Base-by-base conservation (phyloP, 176 grass and related monocot species). In the Avena sativa region DNA sequence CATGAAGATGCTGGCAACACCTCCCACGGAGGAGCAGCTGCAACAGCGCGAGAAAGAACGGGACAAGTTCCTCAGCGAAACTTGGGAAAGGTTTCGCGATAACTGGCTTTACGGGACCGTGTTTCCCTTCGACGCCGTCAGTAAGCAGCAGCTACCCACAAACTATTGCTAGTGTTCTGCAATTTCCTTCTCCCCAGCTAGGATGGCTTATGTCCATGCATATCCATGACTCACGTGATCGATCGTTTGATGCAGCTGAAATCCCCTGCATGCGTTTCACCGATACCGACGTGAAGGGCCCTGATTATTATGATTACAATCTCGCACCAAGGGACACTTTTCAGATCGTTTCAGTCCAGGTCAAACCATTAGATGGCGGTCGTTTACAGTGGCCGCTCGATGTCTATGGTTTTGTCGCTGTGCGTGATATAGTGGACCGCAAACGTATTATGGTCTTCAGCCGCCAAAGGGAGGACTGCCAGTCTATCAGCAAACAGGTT, bases 191-290 rank as follows among this genome's bases (percentile, higher is more conserved):
- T 58, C 6, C 38, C 38, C 6, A 40, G 38, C 38, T 40, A 40
- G 38, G 38, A 40, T 40, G 38, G 38, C 38, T 40, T 40, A 6
- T 40, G 6, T 40, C 6, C 38, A 61, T 26, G 9, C 60, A 63
- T 63, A n/a, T n/a, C 28, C 28, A 28, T 28, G 28, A 28, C 28
- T 28, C 21, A 64, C 6, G 17, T 20, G 17, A 58, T 58, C 17
- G 8, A 38, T 20, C 38, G 30, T 36, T 69, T 36, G 71, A 15
- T 74, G 71, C 46, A 74, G 71, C 71, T 12, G 1, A 6, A 50
- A 26, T 74, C 44, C 71, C 71, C 12, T 50, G 46, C 71, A 74
- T 74, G 71, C 71, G 71, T 28, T 74, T 15, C 71, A 74, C 71
- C 13, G 44, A 74, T 23, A 3, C 2, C 2, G n/a, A 74, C 46